Evolutionary conservation across 192 early-diverging fungal species (phyloP).

Genomic region (Dissophora globulifera): DNA sequence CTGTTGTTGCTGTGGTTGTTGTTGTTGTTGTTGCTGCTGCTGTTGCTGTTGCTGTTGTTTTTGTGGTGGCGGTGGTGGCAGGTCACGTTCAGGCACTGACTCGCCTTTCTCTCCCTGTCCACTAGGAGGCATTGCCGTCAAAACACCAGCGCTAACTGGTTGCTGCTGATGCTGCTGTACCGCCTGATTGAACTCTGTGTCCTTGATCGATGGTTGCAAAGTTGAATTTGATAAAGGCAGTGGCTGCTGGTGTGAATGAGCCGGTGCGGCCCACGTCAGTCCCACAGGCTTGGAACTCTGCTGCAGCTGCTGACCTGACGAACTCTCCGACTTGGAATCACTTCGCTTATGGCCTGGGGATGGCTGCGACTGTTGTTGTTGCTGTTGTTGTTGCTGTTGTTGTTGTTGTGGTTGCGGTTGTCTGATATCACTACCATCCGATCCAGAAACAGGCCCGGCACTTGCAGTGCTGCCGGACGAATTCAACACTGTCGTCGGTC

Average conservation of each 20-base stretch:
- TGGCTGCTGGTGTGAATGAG: slow-evolving; percentile 5
- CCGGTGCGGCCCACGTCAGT: slow-evolving; percentile 17
- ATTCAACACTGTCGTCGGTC: neutral
- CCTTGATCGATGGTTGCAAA: neutral
- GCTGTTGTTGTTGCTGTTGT: too few relatives aligned
- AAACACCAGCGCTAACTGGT: neutral
- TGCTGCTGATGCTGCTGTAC: too few relatives aligned
- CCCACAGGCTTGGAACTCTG: slow-evolving; percentile 7
- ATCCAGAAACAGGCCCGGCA: too few relatives aligned
- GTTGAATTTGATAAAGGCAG: neutral
- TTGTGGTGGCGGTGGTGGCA: too few relatives aligned
- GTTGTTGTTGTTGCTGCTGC: neutral
- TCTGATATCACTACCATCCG: too few relatives aligned
- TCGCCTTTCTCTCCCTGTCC: too few relatives aligned
- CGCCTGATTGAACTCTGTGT: neutral
- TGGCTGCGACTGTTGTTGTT: neutral
- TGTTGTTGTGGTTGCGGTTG: too few relatives aligned
- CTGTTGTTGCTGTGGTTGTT: too few relatives aligned
- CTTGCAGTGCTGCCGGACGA: neutral
- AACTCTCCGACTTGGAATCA: slow-evolving; percentile 1
- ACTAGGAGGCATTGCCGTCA: too few relatives aligned
- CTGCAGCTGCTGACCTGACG: neutral
- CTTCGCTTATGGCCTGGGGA: slow-evolving; percentile 7
- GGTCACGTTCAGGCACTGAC: too few relatives aligned
- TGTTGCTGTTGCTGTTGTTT: too few relatives aligned